Percentiles rank a stretch among this genome's conserved stretches.
Conservation (phyloP, 768 basidiomycete genomes). For the Mycena polygramma region DNA sequence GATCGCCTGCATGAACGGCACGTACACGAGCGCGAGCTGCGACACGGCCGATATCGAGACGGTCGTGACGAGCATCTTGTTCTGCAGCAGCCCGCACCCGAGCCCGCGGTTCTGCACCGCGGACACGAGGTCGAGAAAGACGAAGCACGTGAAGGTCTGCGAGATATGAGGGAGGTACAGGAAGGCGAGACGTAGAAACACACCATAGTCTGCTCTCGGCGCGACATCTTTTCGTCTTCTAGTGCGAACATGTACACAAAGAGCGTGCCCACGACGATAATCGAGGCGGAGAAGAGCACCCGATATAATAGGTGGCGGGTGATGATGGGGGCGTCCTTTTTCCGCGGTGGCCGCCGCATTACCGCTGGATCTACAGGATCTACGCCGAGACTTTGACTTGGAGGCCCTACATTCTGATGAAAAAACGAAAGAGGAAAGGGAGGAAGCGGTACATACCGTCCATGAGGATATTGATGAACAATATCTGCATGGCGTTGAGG, state of each 20-base stretch:
- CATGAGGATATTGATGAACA: slow-evolving; percentile 99
- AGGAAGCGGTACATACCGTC: slow-evolving; percentile 70
- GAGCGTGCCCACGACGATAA: slow-evolving; percentile 91
- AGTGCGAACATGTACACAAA: slow-evolving; percentile 89
- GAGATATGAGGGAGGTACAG: slow-evolving; percentile 2
- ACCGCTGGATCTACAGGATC: slow-evolving; percentile 95
- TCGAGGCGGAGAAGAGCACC: slow-evolving; percentile 92
- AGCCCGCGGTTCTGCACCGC: slow-evolving; percentile 95
- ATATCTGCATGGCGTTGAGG: slow-evolving; percentile 97
- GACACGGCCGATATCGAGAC: slow-evolving; percentile 88
- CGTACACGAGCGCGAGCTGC: slow-evolving; percentile 89
- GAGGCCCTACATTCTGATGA: slow-evolving; percentile 72
- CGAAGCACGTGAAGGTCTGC: slow-evolving; percentile 98
- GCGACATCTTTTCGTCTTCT: slow-evolving; percentile 85
- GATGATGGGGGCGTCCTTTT: slow-evolving; percentile 92
- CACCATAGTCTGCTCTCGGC: slow-evolving; percentile 97
- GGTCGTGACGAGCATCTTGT: slow-evolving; percentile 91
- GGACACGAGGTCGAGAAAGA: slow-evolving; percentile 96
- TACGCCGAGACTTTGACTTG: slow-evolving; percentile 95
- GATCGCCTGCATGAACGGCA: slow-evolving; percentile 90
- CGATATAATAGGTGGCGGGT: slow-evolving; percentile 78
- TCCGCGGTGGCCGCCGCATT: slow-evolving; percentile 93
- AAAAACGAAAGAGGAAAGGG: slow-evolving; percentile 1
- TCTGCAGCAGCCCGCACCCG: slow-evolving; percentile 84
- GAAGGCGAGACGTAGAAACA: slow-evolving; percentile 43